Evolutionary conservation across 140 eudicot genomes (phyloP).

Genomic region (Stevia rebaudiana): DNA sequence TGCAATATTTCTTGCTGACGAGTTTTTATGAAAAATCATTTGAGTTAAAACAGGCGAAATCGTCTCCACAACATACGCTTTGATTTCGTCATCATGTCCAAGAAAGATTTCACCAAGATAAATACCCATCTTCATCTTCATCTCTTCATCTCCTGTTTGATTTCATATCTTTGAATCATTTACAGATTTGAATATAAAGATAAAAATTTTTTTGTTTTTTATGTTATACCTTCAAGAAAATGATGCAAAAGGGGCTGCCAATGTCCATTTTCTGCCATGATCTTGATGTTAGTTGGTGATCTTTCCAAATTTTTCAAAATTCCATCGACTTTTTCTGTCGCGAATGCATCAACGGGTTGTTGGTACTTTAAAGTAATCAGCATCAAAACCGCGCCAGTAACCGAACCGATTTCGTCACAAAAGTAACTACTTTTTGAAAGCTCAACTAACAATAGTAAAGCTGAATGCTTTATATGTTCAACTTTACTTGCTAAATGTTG

Average conservation of each 20-base stretch:
- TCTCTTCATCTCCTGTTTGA: slow-evolving; percentile 54
- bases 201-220: no score
- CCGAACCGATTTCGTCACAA: slow-evolving; percentile 38
- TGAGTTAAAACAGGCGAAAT: slow-evolving; percentile 45
- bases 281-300: slow-evolving; percentile 48
- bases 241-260: slow-evolving; percentile 50
- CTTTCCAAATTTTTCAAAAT: slow-evolving; percentile 56
- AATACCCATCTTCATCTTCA: slow-evolving; percentile 57
- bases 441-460: slow-evolving; percentile 47
- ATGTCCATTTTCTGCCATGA: slow-evolving; percentile 79
- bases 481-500: slow-evolving; percentile 47
- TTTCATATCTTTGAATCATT: slow-evolving; percentile 6
- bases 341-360: slow-evolving; percentile 32
- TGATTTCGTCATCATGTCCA: slow-evolving; percentile 51
- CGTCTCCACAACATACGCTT: slow-evolving; percentile 39
- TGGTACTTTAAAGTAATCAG: slow-evolving; percentile 22
- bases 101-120: slow-evolving; percentile 48
- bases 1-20: slow-evolving; percentile 43
- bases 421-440: slow-evolving; percentile 39
- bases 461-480: slow-evolving; percentile 45
- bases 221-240: no score
- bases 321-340: slow-evolving; percentile 40
- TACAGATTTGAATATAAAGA: no score
- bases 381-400: slow-evolving; percentile 50
- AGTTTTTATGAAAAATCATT: slow-evolving; percentile 49